Conservation (phyloP, 257 asterid genomes). For the Solanum bukasovii region DNA sequence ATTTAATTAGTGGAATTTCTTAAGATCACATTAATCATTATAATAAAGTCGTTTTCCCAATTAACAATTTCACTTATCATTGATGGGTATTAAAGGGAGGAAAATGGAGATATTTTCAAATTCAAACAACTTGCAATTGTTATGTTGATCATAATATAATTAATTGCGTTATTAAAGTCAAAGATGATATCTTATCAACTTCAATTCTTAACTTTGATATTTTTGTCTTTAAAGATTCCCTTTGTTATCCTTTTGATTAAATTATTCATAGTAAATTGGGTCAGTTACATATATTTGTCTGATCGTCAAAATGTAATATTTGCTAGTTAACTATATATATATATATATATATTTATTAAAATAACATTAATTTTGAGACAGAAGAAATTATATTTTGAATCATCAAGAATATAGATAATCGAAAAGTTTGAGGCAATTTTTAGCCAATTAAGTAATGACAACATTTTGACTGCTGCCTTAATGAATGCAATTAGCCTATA, state of each 20-base stretch:
- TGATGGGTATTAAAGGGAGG: not conserved
- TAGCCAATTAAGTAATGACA: not conserved
- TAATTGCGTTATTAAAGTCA: not conserved
- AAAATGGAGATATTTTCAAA: not conserved
- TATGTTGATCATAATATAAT: not conserved
- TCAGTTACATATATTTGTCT: too few species aligned
- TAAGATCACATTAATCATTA: not conserved
- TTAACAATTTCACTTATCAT: not conserved
- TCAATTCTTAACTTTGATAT: not conserved
- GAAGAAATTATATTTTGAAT: not conserved
- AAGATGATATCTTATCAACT: not conserved
- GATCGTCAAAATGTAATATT: too few species aligned
- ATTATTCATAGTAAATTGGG: not conserved
- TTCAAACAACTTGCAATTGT: not conserved
- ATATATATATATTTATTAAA: too few species aligned
- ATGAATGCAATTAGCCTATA: not conserved
- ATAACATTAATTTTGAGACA: not conserved
- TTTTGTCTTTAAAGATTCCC: not conserved
- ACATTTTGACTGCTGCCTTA: not conserved
- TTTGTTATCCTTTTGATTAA: not conserved
- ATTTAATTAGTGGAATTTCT: not conserved
- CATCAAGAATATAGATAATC: not conserved
- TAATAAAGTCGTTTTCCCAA: not conserved
- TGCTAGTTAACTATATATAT: too few species aligned
- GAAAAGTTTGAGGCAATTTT: not conserved